Percentiles rank a stretch among this genome's conserved stretches.
phyloP scores from a whole-genome alignment of 495 filamentous ascomycete species.

The Aspergillus sclerotioniger region DNA sequence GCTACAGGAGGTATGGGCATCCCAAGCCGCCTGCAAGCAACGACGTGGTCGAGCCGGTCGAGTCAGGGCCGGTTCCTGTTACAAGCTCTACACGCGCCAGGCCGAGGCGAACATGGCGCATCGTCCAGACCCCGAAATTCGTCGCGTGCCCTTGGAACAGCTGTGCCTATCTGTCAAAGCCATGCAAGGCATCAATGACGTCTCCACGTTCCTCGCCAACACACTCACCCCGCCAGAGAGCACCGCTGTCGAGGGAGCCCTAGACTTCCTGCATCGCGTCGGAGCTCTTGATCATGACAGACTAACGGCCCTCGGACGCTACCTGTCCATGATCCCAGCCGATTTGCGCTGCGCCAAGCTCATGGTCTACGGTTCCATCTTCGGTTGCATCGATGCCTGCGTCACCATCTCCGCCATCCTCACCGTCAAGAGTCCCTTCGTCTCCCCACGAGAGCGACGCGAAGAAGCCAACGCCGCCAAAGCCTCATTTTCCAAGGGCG shows the following conservation, averaged over 20 bases:
- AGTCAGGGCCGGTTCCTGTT: constrained; percentile 87
- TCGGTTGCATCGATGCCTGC: constrained; percentile 83
- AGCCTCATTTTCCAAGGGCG: constrained; percentile 62
- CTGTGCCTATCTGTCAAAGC: constrained; percentile 90
- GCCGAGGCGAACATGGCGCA: constrained; percentile 85
- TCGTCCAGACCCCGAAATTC: constrained; percentile 89
- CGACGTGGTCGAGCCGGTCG: constrained; percentile 92
- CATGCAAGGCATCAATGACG: constrained; percentile 80
- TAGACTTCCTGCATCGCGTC: constrained; percentile 74
- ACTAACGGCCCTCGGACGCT: constrained; percentile 84
- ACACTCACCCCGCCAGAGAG: constrained; percentile 85
- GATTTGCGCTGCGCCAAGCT: constrained; percentile 92
- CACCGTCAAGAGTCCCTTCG: constrained; percentile 79
- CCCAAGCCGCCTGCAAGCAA: constrained; percentile 91
- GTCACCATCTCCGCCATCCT: constrained; percentile 90
- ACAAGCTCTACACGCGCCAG: constrained; percentile 88
- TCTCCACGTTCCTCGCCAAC: constrained; percentile 75
- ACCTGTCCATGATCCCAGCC: constrained; percentile 90
- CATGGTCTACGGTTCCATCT: constrained; percentile 92
- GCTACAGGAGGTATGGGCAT: constrained; percentile 93
- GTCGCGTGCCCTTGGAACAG: constrained; percentile 89
- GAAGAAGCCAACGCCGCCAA: constrained; percentile 79
- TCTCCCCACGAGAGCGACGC: constrained; percentile 75
- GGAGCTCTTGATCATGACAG: constrained; percentile 83
- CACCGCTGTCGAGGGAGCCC: constrained; percentile 79